These are phyloP conservation scores for Bryoerythrophyllum caledonicum DNA, from an alignment of 225 moss, liverwort and hornwort species.

Conservation along the genomic window DNA sequence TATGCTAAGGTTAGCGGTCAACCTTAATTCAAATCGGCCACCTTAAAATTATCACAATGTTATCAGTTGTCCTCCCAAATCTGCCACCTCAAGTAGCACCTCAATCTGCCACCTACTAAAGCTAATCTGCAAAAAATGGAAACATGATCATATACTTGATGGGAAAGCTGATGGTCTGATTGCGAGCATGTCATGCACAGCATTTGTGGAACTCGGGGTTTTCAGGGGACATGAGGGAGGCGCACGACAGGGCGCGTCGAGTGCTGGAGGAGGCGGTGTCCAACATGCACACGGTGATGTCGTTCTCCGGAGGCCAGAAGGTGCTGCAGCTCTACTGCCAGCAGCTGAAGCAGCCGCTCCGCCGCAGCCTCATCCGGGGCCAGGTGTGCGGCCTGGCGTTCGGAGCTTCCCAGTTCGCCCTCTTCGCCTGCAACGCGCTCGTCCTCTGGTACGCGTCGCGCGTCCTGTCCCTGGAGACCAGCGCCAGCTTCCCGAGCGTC, in stretches of 20 bases:
- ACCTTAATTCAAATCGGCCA: too few species aligned
- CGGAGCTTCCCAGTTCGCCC: slow-evolving; percentile 70
- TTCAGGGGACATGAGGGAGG: slow-evolving; percentile 71
- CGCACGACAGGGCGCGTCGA: slow-evolving; percentile 61
- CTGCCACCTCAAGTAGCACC: too few species aligned
- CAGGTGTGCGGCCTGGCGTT: slow-evolving; percentile 64
- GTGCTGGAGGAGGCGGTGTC: slow-evolving; percentile 82
- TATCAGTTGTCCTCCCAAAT: too few species aligned
- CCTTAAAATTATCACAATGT: too few species aligned
- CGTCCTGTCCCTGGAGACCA: slow-evolving; percentile 31
- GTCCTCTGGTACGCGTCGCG: slow-evolving; percentile 65
- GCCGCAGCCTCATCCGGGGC: slow-evolving; percentile 64
- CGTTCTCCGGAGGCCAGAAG: slow-evolving; percentile 72
- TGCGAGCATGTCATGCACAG: slow-evolving; percentile 43
- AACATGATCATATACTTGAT: not conserved
- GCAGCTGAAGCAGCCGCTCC: slow-evolving; percentile 66
- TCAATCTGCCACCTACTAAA: too few species aligned
- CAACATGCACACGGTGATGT: slow-evolving; percentile 77
- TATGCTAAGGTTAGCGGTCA: too few species aligned
- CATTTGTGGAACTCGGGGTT: slow-evolving; percentile 86
- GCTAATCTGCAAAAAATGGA: too few species aligned
- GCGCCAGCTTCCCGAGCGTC: slow-evolving; percentile 58
- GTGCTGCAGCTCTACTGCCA: slow-evolving; percentile 68
- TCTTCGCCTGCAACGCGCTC: slow-evolving; percentile 71
- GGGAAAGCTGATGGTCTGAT: not conserved